Base-by-base conservation (phyloP, 768 basidiomycete species). In the Mycena filopes region DNA sequence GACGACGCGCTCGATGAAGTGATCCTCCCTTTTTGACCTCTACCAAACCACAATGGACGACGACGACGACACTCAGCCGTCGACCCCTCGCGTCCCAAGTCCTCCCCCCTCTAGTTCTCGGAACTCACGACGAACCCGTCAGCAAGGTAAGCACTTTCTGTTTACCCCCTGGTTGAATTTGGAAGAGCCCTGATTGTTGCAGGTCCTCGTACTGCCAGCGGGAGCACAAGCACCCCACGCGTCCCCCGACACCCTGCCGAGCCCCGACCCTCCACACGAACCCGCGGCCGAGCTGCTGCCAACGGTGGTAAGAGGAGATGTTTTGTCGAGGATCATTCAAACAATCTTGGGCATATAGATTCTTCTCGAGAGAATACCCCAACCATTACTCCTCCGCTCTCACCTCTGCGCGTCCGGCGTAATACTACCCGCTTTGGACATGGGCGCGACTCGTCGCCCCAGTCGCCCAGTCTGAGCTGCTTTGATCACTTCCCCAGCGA, bases 41-140 rank as follows among this genome's bases (percentile, higher is more conserved):
- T 40, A 21, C 21, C 47, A 38, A 40, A 40, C 21, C 47, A 38
- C 48, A 40, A 55, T 55, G 54, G 40, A 40, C 36, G 54, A 43
- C 26, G 54, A 43, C 26, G 38, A 40, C 6, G 51, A 41, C 36
- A 16, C 29, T 21, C 36, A 48, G 20, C 38, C 47, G 4, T 50
- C 58, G 28, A 50, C 58, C 26, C 58, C 38, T 54, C 53, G 50
- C 31, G 45, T 13, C 28, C 21, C 28, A 20, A 21, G 59, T 13
- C n/a, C 41, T 4, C 36, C 33, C 1, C 8, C 26, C 11, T 46
- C 18, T 11, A 28, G 18, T 10, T 26, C 25, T 25, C 13, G 15
- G 4, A 26, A 25, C 0, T 29, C 54, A 13, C 54, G 54, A 1
- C 26, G 41, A 21, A 13, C n/a, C 7, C 1, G 28, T n/a, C 38